phyloP scores from a whole-genome alignment of 805 yeast genomes.

The Candida oleophila region DNA sequence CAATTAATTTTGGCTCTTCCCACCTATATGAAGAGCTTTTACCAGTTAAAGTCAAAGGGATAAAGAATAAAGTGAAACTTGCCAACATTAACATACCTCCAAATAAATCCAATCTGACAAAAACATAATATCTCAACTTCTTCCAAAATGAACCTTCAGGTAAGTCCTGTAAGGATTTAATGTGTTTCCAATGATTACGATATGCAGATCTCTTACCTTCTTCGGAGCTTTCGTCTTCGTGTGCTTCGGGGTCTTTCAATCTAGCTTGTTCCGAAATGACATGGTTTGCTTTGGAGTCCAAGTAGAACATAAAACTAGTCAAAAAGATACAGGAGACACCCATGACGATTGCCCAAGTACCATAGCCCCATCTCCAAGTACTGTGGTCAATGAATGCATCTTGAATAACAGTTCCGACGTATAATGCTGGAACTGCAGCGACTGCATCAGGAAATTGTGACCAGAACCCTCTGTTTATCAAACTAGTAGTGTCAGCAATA shows the following conservation, averaged over 20 bases:
- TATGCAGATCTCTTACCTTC: neutral
- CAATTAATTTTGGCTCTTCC: constrained; percentile 13
- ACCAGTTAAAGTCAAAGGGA: constrained; percentile 27
- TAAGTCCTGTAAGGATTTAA: neutral
- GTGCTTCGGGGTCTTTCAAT: neutral
- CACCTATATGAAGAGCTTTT: constrained; percentile 12
- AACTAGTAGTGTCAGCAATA: constrained; percentile 36
- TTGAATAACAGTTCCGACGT: constrained; percentile 27
- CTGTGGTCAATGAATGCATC: constrained; percentile 15
- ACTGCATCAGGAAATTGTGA: constrained; percentile 30
- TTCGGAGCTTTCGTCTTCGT: neutral
- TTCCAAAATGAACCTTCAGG: constrained; percentile 4
- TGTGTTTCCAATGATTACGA: neutral
- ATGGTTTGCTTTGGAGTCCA: constrained; percentile 24
- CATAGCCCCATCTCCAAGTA: constrained; percentile 10
- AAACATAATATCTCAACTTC: constrained; percentile 15
- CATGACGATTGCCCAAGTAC: constrained; percentile 8
- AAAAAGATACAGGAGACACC: constrained; percentile 23
- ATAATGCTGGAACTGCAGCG: constrained; percentile 30
- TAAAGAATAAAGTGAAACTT: constrained; percentile 22
- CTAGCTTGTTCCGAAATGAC: constrained; percentile 13
- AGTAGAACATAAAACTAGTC: constrained; percentile 21
- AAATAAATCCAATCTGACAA: constrained; percentile 18
- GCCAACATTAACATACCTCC: constrained; percentile 17
- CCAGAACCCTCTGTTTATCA: constrained; percentile 38